These are phyloP conservation scores for Russula abietina DNA, from an alignment of 768 basidiomycete species.

Conservation along the genomic window DNA sequence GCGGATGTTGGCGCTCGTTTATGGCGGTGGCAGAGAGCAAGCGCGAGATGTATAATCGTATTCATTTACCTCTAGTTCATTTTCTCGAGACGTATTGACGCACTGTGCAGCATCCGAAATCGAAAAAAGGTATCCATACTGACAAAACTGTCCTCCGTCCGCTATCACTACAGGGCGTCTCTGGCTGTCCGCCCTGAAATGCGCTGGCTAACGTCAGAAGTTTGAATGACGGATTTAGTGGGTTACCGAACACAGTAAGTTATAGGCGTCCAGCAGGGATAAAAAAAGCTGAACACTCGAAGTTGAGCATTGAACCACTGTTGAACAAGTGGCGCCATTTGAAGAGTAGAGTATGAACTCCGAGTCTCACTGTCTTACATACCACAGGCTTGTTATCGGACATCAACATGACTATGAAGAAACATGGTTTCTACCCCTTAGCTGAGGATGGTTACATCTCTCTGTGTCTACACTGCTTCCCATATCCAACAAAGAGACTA, in stretches of 20 bases:
- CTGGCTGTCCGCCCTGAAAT: too few species aligned
- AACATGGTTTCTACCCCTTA: neutral
- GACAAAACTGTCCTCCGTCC: too few species aligned
- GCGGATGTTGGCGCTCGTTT: neutral
- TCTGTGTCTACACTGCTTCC: neutral
- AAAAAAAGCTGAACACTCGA: too few species aligned
- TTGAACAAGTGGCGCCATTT: neutral
- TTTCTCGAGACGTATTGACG: neutral
- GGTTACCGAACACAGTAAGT: neutral
- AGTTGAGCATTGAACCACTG: too few species aligned
- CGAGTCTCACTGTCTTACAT: too few species aligned
- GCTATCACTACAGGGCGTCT: too few species aligned
- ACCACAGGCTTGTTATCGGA: neutral
- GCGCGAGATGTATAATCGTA: too few species aligned
- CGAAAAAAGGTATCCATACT: too few species aligned
- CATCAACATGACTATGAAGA: neutral
- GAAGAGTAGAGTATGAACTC: too few species aligned
- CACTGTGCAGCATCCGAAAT: neutral
- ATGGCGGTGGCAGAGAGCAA: neutral
- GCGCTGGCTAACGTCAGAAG: neutral
- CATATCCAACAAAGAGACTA: neutral
- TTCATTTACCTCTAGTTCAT: neutral
- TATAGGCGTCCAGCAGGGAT: too few species aligned
- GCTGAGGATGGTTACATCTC: neutral
- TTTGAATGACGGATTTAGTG: neutral